These are phyloP conservation scores for Lentinula sp. DNA, from an alignment of 768 basidiomycete genomes.

Conservation along the genomic window DNA sequence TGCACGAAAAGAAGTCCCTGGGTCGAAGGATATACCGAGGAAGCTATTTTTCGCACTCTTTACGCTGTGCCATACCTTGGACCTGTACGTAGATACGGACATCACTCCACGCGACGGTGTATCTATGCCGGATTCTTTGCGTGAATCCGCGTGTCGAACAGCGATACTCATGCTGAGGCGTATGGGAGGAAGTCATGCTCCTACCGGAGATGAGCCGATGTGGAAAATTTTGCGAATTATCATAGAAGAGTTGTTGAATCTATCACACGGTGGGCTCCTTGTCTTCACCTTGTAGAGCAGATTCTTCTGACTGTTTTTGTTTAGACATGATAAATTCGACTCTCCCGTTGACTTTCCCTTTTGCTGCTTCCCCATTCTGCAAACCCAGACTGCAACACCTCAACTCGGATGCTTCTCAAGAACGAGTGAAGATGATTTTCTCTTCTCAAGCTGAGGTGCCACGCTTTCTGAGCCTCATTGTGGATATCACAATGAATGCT, in stretches of 20 bases:
- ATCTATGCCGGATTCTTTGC: conserved; percentile 42
- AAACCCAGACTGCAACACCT: conserved; percentile 2
- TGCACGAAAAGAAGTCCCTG: not conserved
- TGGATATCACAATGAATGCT: conserved; percentile 36
- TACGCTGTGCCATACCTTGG: conserved; percentile 44
- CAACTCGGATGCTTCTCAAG: conserved; percentile 6
- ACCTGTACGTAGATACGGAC: conserved; percentile 51
- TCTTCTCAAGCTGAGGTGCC: conserved; percentile 34
- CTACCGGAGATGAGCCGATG: conserved; percentile 24
- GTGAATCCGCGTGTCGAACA: conserved; percentile 36
- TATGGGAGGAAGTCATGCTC: conserved; percentile 31
- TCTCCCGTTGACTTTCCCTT: conserved; percentile 3
- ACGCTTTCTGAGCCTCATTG: conserved; percentile 38
- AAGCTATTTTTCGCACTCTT: not conserved
- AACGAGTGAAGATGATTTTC: conserved; percentile 24
- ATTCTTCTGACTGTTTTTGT: not conserved
- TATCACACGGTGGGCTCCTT: conserved; percentile 32
- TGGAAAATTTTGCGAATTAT: conserved; percentile 37
- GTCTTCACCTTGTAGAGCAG: not conserved
- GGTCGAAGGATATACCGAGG: not conserved
- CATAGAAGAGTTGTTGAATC: conserved; percentile 33
- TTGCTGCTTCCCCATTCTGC: not conserved
- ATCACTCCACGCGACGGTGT: conserved; percentile 30
- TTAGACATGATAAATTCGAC: not conserved
- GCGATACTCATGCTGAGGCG: conserved; percentile 39